These are phyloP conservation scores for Ocimum tenuiflorum DNA, from an alignment of 257 asterid genomes.

Conservation along the genomic window DNA sequence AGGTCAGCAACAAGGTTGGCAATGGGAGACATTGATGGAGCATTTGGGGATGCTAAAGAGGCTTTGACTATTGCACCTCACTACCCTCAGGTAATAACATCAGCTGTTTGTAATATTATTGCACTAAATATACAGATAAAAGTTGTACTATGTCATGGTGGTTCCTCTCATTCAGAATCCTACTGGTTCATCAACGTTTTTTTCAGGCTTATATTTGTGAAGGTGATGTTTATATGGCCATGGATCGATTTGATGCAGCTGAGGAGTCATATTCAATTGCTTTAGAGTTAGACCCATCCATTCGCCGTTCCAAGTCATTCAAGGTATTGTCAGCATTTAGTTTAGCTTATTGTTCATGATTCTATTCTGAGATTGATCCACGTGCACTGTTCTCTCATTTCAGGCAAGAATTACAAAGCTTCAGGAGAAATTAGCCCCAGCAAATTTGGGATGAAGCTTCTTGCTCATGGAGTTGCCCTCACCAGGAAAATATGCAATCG, in stretches of 20 bases:
- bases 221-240: constrained; percentile 75
- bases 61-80: constrained; percentile 54
- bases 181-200: background rate
- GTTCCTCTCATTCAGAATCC: background rate
- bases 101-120: background rate
- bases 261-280: constrained; percentile 65
- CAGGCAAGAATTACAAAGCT: constrained; percentile 67
- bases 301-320: constrained; percentile 72
- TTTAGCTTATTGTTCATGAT: background rate
- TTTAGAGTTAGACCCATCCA: constrained; percentile 58
- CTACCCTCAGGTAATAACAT: constrained; percentile 49
- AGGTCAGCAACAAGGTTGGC: constrained; percentile 69
- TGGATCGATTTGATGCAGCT: constrained; percentile 51
- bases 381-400: constrained; percentile 3
- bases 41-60: constrained; percentile 68
- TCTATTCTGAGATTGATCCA: constrained; percentile 2
- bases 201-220: constrained; percentile 66
- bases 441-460: constrained; percentile 28
- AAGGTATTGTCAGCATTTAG: constrained; percentile 39
- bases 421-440: constrained; percentile 43
- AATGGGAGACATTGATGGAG: constrained; percentile 50
- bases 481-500: too few species aligned
- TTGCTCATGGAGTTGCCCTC: background rate
- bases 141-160: too few species aligned
- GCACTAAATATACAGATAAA: background rate